phyloP scores from a whole-genome alignment of 2,329 filamentous ascomycete genomes.

The Fusarium chuoi region DNA sequence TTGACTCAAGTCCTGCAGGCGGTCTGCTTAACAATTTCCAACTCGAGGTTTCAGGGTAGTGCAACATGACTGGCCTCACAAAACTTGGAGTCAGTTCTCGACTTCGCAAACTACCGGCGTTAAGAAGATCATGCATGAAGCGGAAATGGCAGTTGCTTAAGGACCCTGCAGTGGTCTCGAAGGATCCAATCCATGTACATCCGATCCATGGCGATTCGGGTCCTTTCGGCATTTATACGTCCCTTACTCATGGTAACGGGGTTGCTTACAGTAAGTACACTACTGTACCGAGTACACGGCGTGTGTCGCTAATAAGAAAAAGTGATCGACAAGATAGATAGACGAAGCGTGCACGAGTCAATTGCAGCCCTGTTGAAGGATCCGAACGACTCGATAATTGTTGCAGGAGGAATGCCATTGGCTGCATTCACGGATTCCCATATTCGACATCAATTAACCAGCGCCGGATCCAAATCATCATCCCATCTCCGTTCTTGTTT shows the following conservation, averaged over 20 bases:
- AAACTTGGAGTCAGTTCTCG: background rate
- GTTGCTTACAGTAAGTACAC: background rate
- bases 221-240: conserved; percentile 7
- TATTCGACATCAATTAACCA: background rate
- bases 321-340: conserved; percentile 1
- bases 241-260: background rate
- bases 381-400: background rate
- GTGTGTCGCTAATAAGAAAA: background rate
- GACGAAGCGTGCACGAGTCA: background rate
- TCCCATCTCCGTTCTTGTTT: background rate
- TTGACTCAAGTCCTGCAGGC: conserved; percentile 3
- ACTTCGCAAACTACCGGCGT: background rate
- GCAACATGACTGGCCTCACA: background rate
- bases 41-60: background rate
- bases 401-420: background rate
- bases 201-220: background rate
- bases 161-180: background rate
- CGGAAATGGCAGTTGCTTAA: background rate
- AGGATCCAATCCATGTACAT: background rate
- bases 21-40: conserved; percentile 43
- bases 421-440: background rate
- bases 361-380: background rate
- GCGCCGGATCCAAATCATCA: background rate
- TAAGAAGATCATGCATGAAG: background rate
- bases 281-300: background rate